Evolutionary conservation across 2,329 filamentous ascomycete species (phyloP).

Genomic region (Diaporthe vaccinii): DNA sequence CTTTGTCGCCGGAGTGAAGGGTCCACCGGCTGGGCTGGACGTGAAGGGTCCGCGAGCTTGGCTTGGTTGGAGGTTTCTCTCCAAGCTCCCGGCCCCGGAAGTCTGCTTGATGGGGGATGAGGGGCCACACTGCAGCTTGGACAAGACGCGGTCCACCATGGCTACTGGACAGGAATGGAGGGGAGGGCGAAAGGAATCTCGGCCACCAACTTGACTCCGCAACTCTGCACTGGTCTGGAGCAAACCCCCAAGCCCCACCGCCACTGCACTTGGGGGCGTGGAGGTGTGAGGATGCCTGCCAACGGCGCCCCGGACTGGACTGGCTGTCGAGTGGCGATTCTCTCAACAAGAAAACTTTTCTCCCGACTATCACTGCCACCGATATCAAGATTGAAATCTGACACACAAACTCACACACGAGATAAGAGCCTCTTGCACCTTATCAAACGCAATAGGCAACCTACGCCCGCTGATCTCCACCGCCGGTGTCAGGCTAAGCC

Average conservation of each 20-base stretch:
- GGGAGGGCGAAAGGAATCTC: constrained; percentile 1
- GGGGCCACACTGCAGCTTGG: constrained; percentile 10
- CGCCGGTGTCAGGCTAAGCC: constrained; percentile 31
- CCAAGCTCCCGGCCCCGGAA: constrained; percentile 9
- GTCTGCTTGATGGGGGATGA: constrained; percentile 5
- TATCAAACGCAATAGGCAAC: constrained; percentile 24
- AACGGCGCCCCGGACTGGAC: neutral
- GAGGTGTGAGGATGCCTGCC: constrained; percentile 2
- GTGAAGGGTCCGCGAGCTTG: neutral
- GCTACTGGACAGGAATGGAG: neutral
- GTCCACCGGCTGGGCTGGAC: constrained; percentile 21
- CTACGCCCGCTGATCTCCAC: constrained; percentile 11
- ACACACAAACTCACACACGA: constrained; percentile 20
- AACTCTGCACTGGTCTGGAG: neutral
- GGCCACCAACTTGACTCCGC: constrained; percentile 7
- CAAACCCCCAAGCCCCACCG: constrained; percentile 6
- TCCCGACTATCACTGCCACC: neutral
- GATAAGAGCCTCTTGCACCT: constrained; percentile 28
- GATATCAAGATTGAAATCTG: constrained; percentile 25
- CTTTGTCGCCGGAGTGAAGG: constrained; percentile 27
- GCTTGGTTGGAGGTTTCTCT: neutral
- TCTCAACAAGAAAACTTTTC: constrained; percentile 34
- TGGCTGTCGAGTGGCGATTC: constrained; percentile 27
- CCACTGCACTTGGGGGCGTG: neutral
- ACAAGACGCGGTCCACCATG: neutral